Percentiles rank a stretch among this genome's conserved stretches.
phyloP scores from a whole-genome alignment of 768 basidiomycete genomes.

The Hericium erinaceus region DNA sequence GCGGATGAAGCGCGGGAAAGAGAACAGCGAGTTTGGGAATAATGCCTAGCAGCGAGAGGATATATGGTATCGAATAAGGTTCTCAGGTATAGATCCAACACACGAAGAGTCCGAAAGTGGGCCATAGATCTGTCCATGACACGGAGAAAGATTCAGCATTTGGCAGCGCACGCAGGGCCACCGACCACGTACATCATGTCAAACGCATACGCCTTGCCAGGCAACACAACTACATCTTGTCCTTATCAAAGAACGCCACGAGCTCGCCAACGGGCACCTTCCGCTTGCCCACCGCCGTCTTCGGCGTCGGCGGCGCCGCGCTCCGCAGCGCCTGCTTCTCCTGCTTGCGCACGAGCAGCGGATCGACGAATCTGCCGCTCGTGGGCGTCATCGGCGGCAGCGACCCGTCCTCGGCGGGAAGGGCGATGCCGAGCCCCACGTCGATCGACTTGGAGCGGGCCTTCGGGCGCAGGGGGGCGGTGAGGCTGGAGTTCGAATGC shows the following conservation, averaged over 20 bases:
- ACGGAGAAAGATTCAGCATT: too few species aligned
- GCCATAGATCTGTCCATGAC: too few species aligned
- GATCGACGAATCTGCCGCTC: slow-evolving; percentile 64
- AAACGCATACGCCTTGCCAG: too few species aligned
- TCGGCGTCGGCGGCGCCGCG: slow-evolving; percentile 34
- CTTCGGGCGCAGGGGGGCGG: not conserved
- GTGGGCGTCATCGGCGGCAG: slow-evolving; percentile 19
- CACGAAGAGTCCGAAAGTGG: too few species aligned
- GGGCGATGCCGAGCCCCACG: slow-evolving; percentile 12
- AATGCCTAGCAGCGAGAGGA: too few species aligned
- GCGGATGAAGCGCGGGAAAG: not conserved
- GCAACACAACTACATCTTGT: not conserved
- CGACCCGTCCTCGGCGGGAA: slow-evolving; percentile 5
- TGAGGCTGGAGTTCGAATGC: not conserved
- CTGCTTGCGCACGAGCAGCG: slow-evolving; percentile 60
- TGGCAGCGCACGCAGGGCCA: too few species aligned
- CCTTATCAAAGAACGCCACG: slow-evolving; percentile 68
- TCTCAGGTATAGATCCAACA: too few species aligned
- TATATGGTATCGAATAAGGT: too few species aligned
- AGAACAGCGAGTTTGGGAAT: too few species aligned
- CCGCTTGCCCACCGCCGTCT: slow-evolving; percentile 31
- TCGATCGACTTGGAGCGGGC: slow-evolving; percentile 9
- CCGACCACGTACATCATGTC: too few species aligned
- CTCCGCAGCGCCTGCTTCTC: slow-evolving; percentile 33
- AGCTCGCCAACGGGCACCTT: slow-evolving; percentile 72